These are phyloP conservation scores for Thelephora ganbajun DNA, from an alignment of 768 basidiomycete genomes.

Conservation along the genomic window DNA sequence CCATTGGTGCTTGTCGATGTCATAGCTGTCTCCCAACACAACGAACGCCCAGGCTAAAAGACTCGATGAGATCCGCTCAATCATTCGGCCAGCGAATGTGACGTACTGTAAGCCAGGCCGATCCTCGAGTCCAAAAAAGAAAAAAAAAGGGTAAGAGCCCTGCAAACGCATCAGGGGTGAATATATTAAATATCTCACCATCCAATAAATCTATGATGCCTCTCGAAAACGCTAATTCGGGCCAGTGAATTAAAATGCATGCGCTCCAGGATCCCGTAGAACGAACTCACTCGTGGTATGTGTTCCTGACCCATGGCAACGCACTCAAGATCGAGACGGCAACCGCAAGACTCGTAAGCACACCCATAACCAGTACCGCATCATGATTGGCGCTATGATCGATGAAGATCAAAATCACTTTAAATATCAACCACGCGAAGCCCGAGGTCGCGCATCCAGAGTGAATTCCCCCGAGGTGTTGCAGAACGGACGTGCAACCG, in stretches of 20 bases:
- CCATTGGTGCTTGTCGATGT: constrained; percentile 22
- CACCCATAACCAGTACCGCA: constrained; percentile 23
- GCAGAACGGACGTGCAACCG: constrained; percentile 21
- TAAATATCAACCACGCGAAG: constrained; percentile 22
- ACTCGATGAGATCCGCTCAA: constrained; percentile 6
- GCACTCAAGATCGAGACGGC: constrained; percentile 23
- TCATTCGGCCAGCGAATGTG: neutral
- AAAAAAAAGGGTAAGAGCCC: constrained; percentile 8
- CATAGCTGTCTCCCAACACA: constrained; percentile 25
- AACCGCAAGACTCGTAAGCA: constrained; percentile 26
- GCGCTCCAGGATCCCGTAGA: neutral
- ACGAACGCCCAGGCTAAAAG: constrained; percentile 25
- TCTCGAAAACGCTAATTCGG: constrained; percentile 23
- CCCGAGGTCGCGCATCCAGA: constrained; percentile 28
- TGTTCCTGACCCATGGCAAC: constrained; percentile 29
- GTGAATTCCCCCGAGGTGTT: constrained; percentile 31
- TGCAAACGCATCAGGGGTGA: constrained; percentile 8
- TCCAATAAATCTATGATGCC: constrained; percentile 29
- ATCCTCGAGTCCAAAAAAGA: constrained; percentile 11
- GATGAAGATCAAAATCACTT: constrained; percentile 22
- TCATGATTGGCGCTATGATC: constrained; percentile 20
- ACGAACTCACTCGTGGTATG: constrained; percentile 25
- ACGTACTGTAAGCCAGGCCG: constrained; percentile 18
- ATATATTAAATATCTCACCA: constrained; percentile 18
- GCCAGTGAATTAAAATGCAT: constrained; percentile 7